Percentiles rank a stretch among this genome's conserved stretches.
phyloP scores from a whole-genome alignment of 2,329 filamentous ascomycete genomes.

The Diaporthe citriasiana region DNA sequence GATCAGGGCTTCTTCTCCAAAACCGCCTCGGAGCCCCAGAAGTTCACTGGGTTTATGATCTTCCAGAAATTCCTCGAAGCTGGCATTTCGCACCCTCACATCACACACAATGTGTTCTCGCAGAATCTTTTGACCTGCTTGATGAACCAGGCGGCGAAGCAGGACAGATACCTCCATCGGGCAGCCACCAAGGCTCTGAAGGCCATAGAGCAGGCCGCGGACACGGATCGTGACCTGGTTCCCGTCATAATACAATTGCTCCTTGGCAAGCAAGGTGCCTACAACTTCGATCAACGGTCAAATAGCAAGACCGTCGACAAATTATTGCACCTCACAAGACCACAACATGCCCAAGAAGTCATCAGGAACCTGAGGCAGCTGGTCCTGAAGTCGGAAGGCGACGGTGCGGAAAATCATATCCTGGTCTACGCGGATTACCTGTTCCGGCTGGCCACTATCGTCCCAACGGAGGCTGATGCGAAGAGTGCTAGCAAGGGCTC shows the following conservation, averaged over 20 bases:
- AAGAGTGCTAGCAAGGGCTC: constrained; percentile 53
- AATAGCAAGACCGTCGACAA: constrained; percentile 68
- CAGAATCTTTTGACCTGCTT: constrained; percentile 86
- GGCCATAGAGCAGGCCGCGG: constrained; percentile 74
- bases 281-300: constrained; percentile 88
- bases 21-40: constrained; percentile 86
- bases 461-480: constrained; percentile 46
- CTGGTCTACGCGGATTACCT: constrained; percentile 69
- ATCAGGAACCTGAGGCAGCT: constrained; percentile 39
- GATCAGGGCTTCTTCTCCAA: constrained; percentile 90
- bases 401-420: constrained; percentile 54
- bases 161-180: constrained; percentile 84
- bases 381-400: constrained; percentile 50
- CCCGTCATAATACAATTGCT: constrained; percentile 74
- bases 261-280: constrained; percentile 77
- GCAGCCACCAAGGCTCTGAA: constrained; percentile 84
- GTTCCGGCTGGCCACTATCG: constrained; percentile 64
- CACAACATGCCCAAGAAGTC: constrained; percentile 33
- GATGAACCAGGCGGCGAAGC: constrained; percentile 84
- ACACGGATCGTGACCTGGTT: constrained; percentile 71
- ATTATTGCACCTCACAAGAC: constrained; percentile 58
- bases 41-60: constrained; percentile 91
- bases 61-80: constrained; percentile 80
- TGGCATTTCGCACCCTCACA: constrained; percentile 62
- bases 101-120: constrained; percentile 78